Base-by-base conservation (phyloP, 306 rosid genomes). In the Begonia peltatifolia region DNA sequence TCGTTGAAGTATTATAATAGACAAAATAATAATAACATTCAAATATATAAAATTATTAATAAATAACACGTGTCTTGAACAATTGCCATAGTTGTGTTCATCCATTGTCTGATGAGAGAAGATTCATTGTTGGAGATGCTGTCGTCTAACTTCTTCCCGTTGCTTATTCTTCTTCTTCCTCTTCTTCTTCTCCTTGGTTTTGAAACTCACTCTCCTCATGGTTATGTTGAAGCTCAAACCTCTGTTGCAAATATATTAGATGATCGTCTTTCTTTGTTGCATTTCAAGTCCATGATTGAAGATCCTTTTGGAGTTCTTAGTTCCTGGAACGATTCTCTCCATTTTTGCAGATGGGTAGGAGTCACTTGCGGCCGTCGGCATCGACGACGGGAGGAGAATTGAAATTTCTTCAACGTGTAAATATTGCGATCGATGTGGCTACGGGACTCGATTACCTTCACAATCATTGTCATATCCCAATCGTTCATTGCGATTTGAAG, bases 391-490 rank as follows among this genome's bases (percentile, higher is more conserved):
- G 81, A 18, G 58, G 54, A 43, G 77, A 60, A 16, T 50, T 83
- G 69, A 71, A 57, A 52, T 63, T 83, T 50, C 3, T 76, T 67
- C 87, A 78, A 71, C 80, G 90, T 55, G 61, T 87, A 30, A 76
- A 70, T 9, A 58, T 58, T 20, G 47, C 36, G 1, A 1, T 15
- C 3, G 54, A 47, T 47, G 54, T 58, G 38, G 84, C 87, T 49
- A 56, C 59, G 60, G 87, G 77, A 38, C 63, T 87, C 57, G 82
- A 83, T 54, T 87, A 87, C 64, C 54, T 80, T 54, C 94, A 87
- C 63, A 61, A 80, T 65, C 86, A 79, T 13, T 76, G 68, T 70
- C 83, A 74, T 69, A 70, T 53, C 48, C 81, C 87, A 0, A 72
- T 87, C 36, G 89, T 68, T 48, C 96, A 30, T 30, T 30, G 38